Percentiles rank a stretch among this genome's conserved stretches.
These are phyloP conservation scores for Chrysopogon serrulatus DNA, from an alignment of 176 grass and related monocot genomes.

Conservation along the genomic window DNA sequence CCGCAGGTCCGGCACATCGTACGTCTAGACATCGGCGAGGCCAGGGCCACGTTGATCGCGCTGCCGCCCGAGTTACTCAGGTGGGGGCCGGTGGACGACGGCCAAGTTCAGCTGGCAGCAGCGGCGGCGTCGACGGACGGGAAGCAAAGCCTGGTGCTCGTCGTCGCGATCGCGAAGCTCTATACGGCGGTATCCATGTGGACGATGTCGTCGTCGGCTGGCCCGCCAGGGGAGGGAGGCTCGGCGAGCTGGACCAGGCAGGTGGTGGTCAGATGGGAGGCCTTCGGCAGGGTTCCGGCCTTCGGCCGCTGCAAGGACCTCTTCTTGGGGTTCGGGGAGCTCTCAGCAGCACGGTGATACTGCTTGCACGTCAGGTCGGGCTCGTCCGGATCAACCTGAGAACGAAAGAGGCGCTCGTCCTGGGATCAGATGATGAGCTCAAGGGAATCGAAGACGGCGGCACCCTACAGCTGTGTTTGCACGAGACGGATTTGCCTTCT, in stretches of 20 bases:
- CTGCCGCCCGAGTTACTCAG: neutral
- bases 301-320: neutral
- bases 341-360: neutral
- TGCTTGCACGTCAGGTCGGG: neutral
- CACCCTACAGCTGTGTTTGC: neutral
- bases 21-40: neutral
- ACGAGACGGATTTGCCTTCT: neutral
- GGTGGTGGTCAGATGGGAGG: neutral
- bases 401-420: neutral
- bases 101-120: neutral
- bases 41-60: neutral
- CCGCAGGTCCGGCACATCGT: neutral
- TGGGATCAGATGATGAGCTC: neutral
- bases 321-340: slow-evolving; percentile 2
- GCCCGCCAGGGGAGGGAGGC: too few relatives aligned
- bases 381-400: neutral
- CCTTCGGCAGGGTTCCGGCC: neutral
- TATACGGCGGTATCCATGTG: neutral
- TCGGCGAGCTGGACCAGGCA: neutral
- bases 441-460: neutral
- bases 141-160: neutral
- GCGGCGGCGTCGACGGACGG: neutral
- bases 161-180: neutral
- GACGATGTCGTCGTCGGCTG: neutral
- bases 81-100: neutral